A percentile compares a stretch with the other conserved stretches of the same genome.
These are phyloP conservation scores for Diplodia scrobiculata DNA, from an alignment of 2,329 filamentous ascomycete genomes.

Conservation along the genomic window DNA sequence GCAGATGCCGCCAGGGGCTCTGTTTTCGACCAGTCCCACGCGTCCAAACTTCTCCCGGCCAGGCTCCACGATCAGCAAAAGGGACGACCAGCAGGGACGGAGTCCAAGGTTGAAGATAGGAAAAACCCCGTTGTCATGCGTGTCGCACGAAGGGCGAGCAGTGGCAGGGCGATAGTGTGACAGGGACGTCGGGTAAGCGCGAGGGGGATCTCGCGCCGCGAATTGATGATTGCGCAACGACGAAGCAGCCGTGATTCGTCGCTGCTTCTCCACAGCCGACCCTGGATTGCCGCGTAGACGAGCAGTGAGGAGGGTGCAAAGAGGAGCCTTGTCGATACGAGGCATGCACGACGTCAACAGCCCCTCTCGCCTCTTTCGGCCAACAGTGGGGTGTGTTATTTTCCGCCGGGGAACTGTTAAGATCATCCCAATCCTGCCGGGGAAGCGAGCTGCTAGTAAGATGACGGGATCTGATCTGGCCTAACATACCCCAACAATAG, in stretches of 20 bases:
- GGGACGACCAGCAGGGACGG: neutral
- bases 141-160: neutral
- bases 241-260: neutral
- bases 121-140: neutral
- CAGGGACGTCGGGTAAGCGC: neutral
- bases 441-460: neutral
- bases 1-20: neutral
- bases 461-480: neutral
- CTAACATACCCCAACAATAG: neutral
- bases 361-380: neutral
- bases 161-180: neutral
- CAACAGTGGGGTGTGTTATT: neutral
- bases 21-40: neutral
- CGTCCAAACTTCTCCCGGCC: neutral
- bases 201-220: neutral
- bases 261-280: neutral
- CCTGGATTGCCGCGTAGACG: neutral
- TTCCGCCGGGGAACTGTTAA: constrained; percentile 9
- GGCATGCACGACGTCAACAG: neutral
- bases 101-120: neutral
- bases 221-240: neutral
- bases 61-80: neutral
- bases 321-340: neutral
- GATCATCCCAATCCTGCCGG: neutral
- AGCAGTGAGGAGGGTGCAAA: neutral